Percentiles rank a stretch among this genome's conserved stretches.
These are phyloP conservation scores for Echeveria elegans DNA, from an alignment of 164 flowering plant species.

Conservation along the genomic window DNA sequence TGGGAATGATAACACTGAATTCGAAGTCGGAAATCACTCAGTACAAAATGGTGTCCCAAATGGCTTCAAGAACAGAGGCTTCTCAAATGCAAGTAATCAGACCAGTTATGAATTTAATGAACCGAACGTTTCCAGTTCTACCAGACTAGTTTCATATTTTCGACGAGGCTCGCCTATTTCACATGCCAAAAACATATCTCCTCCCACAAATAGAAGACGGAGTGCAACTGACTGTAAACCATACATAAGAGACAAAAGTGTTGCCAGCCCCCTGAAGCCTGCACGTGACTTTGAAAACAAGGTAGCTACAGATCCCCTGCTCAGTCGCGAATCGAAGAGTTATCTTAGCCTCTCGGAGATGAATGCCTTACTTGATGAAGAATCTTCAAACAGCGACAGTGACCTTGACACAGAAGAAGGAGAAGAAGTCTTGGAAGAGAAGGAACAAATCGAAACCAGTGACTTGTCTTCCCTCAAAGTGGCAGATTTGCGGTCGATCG, in stretches of 20 bases:
- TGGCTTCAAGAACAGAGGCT: slow-evolving; percentile 31
- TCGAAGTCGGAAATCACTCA: slow-evolving; percentile 20
- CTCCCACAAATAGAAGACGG: slow-evolving; percentile 16
- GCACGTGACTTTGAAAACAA: slow-evolving; percentile 23
- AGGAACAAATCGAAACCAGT: slow-evolving; percentile 13
- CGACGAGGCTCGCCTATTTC: slow-evolving; percentile 72
- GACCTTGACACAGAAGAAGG: slow-evolving; percentile 25
- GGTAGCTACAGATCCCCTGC: slow-evolving; percentile 13
- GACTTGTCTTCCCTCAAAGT: slow-evolving; percentile 62
- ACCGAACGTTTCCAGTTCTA: slow-evolving; percentile 17
- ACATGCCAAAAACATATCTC: slow-evolving; percentile 23
- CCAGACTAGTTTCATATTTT: slow-evolving; percentile 63
- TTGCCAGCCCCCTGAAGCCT: neutral
- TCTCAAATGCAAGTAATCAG: slow-evolving; percentile 25
- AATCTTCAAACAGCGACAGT: slow-evolving; percentile 11
- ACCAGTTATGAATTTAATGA: slow-evolving; percentile 28
- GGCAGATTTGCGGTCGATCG: slow-evolving; percentile 57
- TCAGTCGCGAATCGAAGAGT: slow-evolving; percentile 8
- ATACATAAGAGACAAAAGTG: slow-evolving; percentile 10
- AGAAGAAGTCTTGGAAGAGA: slow-evolving; percentile 22
- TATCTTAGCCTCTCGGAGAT: slow-evolving; percentile 11
- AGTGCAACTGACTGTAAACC: slow-evolving; percentile 16
- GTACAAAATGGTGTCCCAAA: slow-evolving; percentile 22
- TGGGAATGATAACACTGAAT: slow-evolving; percentile 20
- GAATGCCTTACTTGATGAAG: slow-evolving; percentile 26